Percentiles rank a stretch among this genome's conserved stretches.
Evolutionary conservation across 768 basidiomycete species (phyloP).

Genomic region (Candolleomyces efflorescens): DNA sequence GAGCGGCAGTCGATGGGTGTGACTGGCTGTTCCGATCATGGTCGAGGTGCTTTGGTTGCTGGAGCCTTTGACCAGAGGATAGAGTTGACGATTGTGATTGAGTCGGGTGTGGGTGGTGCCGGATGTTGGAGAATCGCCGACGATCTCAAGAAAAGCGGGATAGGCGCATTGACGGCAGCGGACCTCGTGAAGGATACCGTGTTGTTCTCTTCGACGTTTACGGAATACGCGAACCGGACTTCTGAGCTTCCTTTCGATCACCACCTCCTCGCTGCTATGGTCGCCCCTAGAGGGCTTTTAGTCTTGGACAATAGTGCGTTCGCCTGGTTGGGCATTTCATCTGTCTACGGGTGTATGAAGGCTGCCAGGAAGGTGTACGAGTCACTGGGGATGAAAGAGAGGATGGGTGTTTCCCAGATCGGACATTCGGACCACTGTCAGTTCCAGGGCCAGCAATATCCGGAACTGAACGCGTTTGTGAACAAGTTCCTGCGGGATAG

Average conservation of each 20-base stretch:
- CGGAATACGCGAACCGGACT: conserved; percentile 38
- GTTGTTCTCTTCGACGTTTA: conserved; percentile 49
- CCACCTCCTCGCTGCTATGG: conserved; percentile 46
- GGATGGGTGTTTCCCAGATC: conserved; percentile 47
- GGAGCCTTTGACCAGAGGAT: conserved; percentile 53
- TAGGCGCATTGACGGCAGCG: conserved; percentile 43
- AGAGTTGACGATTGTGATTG: conserved; percentile 52
- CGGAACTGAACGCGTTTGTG: conserved; percentile 45
- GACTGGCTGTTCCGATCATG: conserved; percentile 51
- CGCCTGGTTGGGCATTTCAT: conserved; percentile 46
- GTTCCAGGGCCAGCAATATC: conserved; percentile 41
- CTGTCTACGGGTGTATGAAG: conserved; percentile 41
- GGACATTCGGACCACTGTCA: conserved; percentile 48
- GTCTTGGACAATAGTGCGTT: conserved; percentile 49
- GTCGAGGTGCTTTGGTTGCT: conserved; percentile 53
- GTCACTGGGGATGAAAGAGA: conserved; percentile 38
- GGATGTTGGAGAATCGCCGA: conserved; percentile 53
- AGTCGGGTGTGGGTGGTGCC: conserved; percentile 53
- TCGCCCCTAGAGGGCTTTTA: conserved; percentile 48
- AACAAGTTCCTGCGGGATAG: conserved; percentile 44
- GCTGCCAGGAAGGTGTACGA: conserved; percentile 44
- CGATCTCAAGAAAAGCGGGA: conserved; percentile 35
- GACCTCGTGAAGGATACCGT: conserved; percentile 53
- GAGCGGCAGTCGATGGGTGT: conserved; percentile 38
- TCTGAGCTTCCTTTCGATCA: conserved; percentile 49